These are phyloP conservation scores for Tremella fuciformis DNA, from an alignment of 768 basidiomycete genomes.

Conservation along the genomic window DNA sequence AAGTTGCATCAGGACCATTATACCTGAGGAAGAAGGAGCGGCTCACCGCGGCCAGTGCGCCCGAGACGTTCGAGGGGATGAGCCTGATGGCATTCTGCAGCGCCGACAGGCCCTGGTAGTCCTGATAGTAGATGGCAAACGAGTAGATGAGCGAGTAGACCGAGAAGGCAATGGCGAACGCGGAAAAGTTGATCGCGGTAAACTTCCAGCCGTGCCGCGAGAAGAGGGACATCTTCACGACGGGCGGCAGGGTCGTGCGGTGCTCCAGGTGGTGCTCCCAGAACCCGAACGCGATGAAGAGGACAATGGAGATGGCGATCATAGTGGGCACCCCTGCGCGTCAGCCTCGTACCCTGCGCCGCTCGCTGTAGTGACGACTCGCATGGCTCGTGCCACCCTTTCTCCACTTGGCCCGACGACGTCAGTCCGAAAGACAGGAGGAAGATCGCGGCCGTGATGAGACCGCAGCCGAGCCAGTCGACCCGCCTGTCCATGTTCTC, in stretches of 20 bases:
- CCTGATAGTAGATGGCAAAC: slow-evolving; percentile 28
- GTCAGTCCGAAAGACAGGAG: slow-evolving; percentile 70
- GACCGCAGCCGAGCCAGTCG: slow-evolving; percentile 72
- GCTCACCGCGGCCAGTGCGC: slow-evolving; percentile 17
- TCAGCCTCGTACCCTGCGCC: background rate
- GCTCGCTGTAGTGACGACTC: background rate
- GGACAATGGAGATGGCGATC: slow-evolving; percentile 61
- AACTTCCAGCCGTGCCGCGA: slow-evolving; percentile 22
- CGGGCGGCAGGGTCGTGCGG: slow-evolving; percentile 24
- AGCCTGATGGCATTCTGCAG: slow-evolving; percentile 20
- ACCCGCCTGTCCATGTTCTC: slow-evolving; percentile 54
- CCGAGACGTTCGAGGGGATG: slow-evolving; percentile 14
- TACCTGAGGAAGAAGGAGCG: background rate
- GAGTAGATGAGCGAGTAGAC: slow-evolving; percentile 18
- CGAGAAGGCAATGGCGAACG: slow-evolving; percentile 12
- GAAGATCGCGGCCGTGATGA: slow-evolving; percentile 65
- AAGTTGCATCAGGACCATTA: slow-evolving; percentile 2
- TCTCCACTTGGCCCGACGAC: slow-evolving; percentile 59
- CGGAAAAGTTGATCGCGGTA: slow-evolving; percentile 13
- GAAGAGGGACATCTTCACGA: slow-evolving; percentile 31
- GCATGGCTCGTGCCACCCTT: slow-evolving; percentile 62
- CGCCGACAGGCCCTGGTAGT: slow-evolving; percentile 21
- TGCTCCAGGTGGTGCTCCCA: slow-evolving; percentile 67
- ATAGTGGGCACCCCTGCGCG: slow-evolving; percentile 64
- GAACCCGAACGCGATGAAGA: slow-evolving; percentile 59